Evolutionary conservation across 179 eudicot genomes (phyloP), one percentile per base, ranked within the genome.

Genomic region (Spergularia azorica): DNA sequence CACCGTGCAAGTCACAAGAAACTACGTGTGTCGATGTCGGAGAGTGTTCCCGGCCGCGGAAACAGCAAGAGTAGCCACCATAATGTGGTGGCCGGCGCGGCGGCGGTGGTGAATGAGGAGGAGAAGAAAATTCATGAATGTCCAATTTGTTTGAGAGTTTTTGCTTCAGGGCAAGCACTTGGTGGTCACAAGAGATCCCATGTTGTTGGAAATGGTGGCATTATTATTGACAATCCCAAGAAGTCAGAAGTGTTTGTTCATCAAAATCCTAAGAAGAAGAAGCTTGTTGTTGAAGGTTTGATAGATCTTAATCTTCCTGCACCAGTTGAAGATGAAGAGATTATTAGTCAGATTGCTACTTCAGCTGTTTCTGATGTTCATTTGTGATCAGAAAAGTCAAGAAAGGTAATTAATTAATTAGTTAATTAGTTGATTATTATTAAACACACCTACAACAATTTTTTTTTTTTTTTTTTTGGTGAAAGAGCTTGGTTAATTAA

Each of bases 161-260:
- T 94, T 52, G 65, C 87, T 2, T 89, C 96, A 0, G 96, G 94
- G 0, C 98, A 92, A 66, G 98, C 98, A 0, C 85, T 94, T 3
- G 98, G 98, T 1, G 98, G 98, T 7, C 97, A 94, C 67, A 92
- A 94, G 68, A 80, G 98, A 71, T 86, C 98, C 1, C 98, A 94
- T 83, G 81, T 77, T 21, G 61, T 71, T 0, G 65, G 6, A 51
- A 36, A 17, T 18, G n/a, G 17, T 18, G 81, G 83, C 13, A 73
- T n/a, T 77, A n/a, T 12, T 71, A 17, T 63, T 43, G 4, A n/a
- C 17, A 56, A 67, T 15, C 9, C 17, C 2, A 18, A 50, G 5
- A 6, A n/a, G 15, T 36, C 54, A 13, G 43, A 13, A 20, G 69
- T 48, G 16, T 20, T 43, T 60, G 56, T 20, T 43, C 46, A 20